Evolutionary conservation across 305 asterid genomes (phyloP).

Genomic region (Stenogyne calaminthoides): DNA sequence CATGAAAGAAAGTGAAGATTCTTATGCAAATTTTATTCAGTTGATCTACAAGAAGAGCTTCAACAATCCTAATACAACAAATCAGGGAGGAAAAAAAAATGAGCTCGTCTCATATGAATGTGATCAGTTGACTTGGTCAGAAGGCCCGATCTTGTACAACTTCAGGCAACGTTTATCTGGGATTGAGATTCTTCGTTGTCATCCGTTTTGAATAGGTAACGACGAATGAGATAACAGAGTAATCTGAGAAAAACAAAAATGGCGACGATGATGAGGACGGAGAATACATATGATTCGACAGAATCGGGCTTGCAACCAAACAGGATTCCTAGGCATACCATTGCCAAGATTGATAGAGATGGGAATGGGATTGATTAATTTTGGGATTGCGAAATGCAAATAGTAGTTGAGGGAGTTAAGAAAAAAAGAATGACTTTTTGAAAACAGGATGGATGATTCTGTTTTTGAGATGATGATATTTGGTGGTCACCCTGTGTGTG

Average conservation of each 20-base stretch:
- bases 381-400: neutral
- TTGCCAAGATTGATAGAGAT: neutral
- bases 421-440: neutral
- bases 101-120: neutral
- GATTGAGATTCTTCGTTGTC: conserved; percentile 5
- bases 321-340: conserved; percentile 52
- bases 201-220: conserved; percentile 19
- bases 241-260: conserved; percentile 39
- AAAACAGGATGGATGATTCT: neutral
- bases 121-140: neutral
- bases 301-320: conserved; percentile 54
- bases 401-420: neutral
- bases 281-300: conserved; percentile 32
- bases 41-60: neutral
- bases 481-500: conserved; percentile 29
- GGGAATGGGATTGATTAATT: neutral
- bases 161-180: neutral
- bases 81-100: neutral
- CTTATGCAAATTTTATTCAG: neutral
- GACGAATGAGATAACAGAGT: conserved; percentile 24
- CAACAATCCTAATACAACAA: neutral
- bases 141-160: neutral
- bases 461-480: neutral
- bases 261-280: conserved; percentile 46
- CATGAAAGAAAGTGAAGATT: neutral